Percentiles rank a stretch among this genome's conserved stretches.
Conservation (phyloP, 2,329 filamentous ascomycete genomes). For the Trichoderma semiorbis region DNA sequence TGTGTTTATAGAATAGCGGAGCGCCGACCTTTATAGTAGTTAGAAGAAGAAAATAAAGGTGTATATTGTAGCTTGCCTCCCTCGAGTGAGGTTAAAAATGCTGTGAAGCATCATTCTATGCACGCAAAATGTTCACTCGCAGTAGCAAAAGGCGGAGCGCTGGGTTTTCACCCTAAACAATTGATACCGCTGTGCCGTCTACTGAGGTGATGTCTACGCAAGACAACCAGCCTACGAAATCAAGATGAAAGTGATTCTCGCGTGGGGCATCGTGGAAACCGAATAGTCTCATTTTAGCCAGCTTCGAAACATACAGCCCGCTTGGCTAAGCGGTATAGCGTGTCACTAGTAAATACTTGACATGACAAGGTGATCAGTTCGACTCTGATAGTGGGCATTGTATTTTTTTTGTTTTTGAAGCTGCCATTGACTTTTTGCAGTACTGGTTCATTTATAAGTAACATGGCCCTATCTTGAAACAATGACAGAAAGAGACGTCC, state of each 20-base stretch:
- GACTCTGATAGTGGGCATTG: conserved; percentile 18
- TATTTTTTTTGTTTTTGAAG: background rate
- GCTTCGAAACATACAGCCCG: background rate
- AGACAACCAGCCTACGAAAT: background rate
- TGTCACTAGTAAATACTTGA: conserved; percentile 19
- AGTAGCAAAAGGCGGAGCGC: too few relatives aligned
- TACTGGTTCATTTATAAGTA: background rate
- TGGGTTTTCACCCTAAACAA: too few relatives aligned
- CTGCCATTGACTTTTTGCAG: background rate
- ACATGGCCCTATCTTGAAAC: background rate
- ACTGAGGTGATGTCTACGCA: background rate
- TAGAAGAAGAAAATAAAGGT: too few relatives aligned
- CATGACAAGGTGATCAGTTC: conserved; percentile 21
- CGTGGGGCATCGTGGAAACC: background rate
- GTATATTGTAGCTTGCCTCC: too few relatives aligned
- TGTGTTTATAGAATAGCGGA: too few relatives aligned
- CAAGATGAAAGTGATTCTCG: background rate
- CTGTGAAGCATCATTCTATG: too few relatives aligned
- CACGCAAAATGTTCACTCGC: too few relatives aligned
- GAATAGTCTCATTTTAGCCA: background rate
- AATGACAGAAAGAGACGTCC: background rate
- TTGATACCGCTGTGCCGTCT: too few relatives aligned
- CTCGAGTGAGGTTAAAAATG: too few relatives aligned
- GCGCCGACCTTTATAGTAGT: too few relatives aligned
- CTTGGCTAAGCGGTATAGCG: conserved; percentile 20